These are phyloP conservation scores for Dillenia suffruticosa DNA, from an alignment of 164 flowering plant genomes.

Conservation along the genomic window DNA sequence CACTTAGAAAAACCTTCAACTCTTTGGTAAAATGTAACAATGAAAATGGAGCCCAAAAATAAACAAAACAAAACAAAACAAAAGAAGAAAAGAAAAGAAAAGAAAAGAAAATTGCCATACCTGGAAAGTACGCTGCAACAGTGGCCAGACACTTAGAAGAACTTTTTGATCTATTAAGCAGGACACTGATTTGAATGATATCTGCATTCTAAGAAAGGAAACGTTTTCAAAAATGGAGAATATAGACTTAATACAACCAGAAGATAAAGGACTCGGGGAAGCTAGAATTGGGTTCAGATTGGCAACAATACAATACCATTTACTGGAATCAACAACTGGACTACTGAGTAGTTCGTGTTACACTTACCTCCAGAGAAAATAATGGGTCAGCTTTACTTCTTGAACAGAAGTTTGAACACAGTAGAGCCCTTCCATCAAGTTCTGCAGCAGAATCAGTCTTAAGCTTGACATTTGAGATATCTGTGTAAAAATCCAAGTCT, in stretches of 20 bases:
- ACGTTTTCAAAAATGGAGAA: slow-evolving; percentile 11
- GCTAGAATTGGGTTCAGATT: too few relatives aligned
- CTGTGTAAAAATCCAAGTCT: slow-evolving; percentile 40
- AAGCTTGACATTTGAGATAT: slow-evolving; percentile 27
- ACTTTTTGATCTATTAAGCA: slow-evolving; percentile 47
- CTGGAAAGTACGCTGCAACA: slow-evolving; percentile 73
- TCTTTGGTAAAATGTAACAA: too few relatives aligned
- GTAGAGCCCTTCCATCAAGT: slow-evolving; percentile 19
- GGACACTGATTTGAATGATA: slow-evolving; percentile 51
- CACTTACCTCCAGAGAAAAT: slow-evolving; percentile 44
- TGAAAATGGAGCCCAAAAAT: neutral
- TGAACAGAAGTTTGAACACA: slow-evolving; percentile 53
- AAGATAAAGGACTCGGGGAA: too few relatives aligned
- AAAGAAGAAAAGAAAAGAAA: neutral
- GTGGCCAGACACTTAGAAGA: slow-evolving; percentile 48
- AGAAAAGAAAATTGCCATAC: slow-evolving; percentile 26
- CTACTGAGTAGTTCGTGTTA: too few relatives aligned
- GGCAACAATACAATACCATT: too few relatives aligned
- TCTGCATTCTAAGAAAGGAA: slow-evolving; percentile 76
- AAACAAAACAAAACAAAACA: neutral
- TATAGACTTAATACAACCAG: too few relatives aligned
- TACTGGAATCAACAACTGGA: too few relatives aligned
- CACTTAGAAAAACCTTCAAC: too few relatives aligned
- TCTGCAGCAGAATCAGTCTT: slow-evolving; percentile 18
- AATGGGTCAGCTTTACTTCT: slow-evolving; percentile 24